These are phyloP conservation scores for Solanum hybrid DNA, from an alignment of 305 asterid genomes.

Conservation along the genomic window DNA sequence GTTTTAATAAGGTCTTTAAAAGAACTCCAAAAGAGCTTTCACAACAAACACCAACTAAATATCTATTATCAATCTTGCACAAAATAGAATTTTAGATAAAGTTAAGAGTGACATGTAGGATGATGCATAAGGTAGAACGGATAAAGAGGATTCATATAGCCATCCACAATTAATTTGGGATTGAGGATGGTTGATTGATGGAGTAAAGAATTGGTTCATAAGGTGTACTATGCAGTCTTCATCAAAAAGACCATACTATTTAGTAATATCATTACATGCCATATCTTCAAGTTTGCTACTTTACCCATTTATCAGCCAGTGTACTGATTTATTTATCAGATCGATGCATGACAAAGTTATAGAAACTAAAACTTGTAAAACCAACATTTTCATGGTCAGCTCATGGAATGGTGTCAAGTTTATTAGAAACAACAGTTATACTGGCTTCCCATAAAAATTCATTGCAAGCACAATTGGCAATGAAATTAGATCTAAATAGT, in stretches of 20 bases:
- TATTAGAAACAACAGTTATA: not conserved
- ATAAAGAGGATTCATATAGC: not conserved
- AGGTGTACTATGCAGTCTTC: not conserved
- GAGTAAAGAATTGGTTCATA: not conserved
- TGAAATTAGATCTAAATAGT: not conserved
- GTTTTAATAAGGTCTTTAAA: not conserved
- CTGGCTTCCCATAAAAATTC: not conserved
- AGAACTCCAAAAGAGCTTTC: not conserved
- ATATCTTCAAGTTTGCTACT: not conserved
- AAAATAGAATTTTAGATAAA: not conserved
- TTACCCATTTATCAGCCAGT: not conserved
- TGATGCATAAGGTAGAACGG: not conserved
- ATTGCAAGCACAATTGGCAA: not conserved
- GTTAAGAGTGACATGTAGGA: not conserved
- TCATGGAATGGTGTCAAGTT: not conserved
- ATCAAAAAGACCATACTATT: not conserved
- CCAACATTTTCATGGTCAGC: not conserved
- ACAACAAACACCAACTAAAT: not conserved
- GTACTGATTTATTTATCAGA: not conserved
- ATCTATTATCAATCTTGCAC: not conserved
- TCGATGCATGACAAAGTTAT: not conserved
- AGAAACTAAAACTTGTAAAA: not conserved
- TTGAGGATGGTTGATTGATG: not conserved
- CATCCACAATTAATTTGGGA: not conserved
- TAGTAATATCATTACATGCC: not conserved